These are phyloP conservation scores for Fraxinus angustifolia DNA, from an alignment of 305 asterid species.

Conservation along the genomic window DNA sequence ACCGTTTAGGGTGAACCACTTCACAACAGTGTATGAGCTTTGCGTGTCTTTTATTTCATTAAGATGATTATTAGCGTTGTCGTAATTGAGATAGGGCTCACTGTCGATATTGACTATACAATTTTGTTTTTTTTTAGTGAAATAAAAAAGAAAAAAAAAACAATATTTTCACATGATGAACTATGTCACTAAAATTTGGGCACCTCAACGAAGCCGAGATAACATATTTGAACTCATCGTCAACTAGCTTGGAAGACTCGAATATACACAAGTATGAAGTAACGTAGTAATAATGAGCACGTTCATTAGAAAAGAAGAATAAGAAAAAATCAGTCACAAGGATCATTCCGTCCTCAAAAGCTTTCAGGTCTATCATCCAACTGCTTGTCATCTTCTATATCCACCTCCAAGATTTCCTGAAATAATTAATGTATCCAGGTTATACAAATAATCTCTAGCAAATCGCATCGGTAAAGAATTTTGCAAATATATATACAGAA, in stretches of 20 bases:
- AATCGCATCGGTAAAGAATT: background rate
- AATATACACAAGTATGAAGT: background rate
- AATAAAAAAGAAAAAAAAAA: no score
- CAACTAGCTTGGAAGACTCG: background rate
- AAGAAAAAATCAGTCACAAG: background rate
- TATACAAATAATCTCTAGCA: background rate
- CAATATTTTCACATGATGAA: background rate
- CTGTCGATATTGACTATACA: no score
- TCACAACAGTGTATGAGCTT: background rate
- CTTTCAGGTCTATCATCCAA: constrained; percentile 93
- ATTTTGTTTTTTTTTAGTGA: no score
- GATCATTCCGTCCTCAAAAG: constrained; percentile 33
- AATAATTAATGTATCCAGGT: background rate
- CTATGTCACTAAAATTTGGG: background rate
- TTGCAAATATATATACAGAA: background rate
- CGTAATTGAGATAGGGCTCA: no score
- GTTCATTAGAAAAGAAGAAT: background rate
- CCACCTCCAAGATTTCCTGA: constrained; percentile 92
- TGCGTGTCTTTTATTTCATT: background rate
- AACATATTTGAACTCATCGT: background rate
- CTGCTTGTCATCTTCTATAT: constrained; percentile 87
- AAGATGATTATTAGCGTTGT: no score
- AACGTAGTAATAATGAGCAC: background rate
- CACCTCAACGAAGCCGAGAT: background rate
- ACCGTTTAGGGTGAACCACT: background rate